Conservation (phyloP, 2,329 filamentous ascomycete species). For the Ilyonectria destructans region DNA sequence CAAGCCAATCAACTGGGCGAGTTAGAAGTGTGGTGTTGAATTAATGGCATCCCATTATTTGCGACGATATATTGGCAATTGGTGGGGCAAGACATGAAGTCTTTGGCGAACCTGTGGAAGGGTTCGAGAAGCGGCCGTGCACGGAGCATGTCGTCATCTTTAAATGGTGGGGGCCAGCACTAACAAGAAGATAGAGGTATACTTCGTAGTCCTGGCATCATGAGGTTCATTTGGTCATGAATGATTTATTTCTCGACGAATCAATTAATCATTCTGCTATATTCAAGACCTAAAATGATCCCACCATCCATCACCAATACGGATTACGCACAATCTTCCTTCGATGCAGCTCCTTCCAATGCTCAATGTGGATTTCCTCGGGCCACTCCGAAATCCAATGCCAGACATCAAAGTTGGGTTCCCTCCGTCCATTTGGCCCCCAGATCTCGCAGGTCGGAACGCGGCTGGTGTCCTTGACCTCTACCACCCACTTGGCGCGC, state of each 20-base stretch:
- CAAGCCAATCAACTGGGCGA: neutral
- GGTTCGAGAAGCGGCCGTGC: constrained; percentile 18
- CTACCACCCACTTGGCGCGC: constrained; percentile 6
- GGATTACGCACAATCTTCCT: neutral
- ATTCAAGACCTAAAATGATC: neutral
- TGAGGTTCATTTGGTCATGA: too few species aligned
- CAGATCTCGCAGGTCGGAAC: constrained; percentile 5
- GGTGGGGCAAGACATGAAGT: constrained; percentile 1
- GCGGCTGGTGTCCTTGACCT: neutral
- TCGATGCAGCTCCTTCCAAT: neutral
- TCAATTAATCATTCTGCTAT: neutral
- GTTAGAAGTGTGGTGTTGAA: constrained; percentile 3
- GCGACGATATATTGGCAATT: neutral
- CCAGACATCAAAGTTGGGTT: constrained; percentile 8
- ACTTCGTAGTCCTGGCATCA: too few species aligned
- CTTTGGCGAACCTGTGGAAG: constrained; percentile 13
- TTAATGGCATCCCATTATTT: neutral
- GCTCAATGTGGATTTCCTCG: neutral
- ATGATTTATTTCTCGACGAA: neutral
- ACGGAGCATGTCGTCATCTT: constrained; percentile 22
- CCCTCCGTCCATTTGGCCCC: neutral
- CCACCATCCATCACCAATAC: neutral
- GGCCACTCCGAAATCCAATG: neutral
- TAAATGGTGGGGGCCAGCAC: constrained; percentile 14
- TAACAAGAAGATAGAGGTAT: constrained; percentile 1